A percentile compares a stretch with the other conserved stretches of the same genome.
Evolutionary conservation across 305 asterid genomes (phyloP).

Genomic region (Euphrasia arctica): DNA sequence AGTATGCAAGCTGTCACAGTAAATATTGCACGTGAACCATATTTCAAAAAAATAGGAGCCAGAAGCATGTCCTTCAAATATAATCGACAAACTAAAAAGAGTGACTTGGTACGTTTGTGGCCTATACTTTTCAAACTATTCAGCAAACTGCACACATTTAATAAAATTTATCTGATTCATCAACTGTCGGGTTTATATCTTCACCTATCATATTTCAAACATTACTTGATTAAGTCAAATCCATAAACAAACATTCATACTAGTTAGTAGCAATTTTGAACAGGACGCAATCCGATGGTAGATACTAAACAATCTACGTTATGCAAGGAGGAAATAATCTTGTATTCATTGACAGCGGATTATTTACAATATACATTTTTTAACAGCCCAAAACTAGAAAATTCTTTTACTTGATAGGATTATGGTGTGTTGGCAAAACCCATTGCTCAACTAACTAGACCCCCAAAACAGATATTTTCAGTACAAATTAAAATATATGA

Average conservation of each 20-base stretch:
- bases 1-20: neutral
- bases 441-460: conserved; percentile 3
- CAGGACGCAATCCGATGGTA: neutral
- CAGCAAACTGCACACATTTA: neutral
- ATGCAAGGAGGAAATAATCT: conserved; percentile 3
- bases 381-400: neutral
- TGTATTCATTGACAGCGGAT: neutral
- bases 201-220: neutral
- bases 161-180: neutral
- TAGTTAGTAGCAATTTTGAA: neutral
- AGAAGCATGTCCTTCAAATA: neutral
- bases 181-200: neutral
- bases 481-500: conserved; percentile 5
- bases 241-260: neutral
- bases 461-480: conserved; percentile 6
- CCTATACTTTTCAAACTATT: neutral
- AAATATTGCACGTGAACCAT: neutral
- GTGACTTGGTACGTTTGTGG: neutral
- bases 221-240: neutral
- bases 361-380: neutral
- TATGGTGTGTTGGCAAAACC: neutral
- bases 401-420: neutral
- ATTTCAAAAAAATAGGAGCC: conserved; percentile 16
- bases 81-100: neutral
- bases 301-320: neutral